Evolutionary conservation across 2,329 filamentous ascomycete species (phyloP).

Genomic region (Chrysoporthe deuterocubensis): DNA sequence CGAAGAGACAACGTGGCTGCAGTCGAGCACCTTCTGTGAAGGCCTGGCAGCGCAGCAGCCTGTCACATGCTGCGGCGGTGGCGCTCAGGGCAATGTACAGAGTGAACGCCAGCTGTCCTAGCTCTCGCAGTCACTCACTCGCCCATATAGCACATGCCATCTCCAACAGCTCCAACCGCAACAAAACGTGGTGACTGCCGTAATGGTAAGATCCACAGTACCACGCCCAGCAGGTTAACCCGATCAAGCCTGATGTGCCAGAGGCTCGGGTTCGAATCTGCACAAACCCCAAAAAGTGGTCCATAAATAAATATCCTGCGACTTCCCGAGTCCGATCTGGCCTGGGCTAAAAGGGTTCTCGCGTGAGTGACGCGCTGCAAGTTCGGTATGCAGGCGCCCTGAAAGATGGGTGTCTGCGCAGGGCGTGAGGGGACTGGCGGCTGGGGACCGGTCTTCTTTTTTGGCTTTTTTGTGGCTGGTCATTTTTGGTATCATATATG

Average conservation of each 20-base stretch:
- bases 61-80: no score
- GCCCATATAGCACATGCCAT: not conserved
- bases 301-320: not conserved
- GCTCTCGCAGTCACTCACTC: not conserved
- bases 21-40: no score
- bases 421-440: not conserved
- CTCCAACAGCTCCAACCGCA: not conserved
- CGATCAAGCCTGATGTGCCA: not conserved
- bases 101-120: not conserved
- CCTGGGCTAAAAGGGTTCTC: not conserved
- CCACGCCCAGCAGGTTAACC: not conserved
- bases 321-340: slow-evolving; percentile 1
- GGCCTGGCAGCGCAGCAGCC: no score
- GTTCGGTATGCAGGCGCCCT: not conserved
- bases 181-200: not conserved
- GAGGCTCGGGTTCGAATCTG: not conserved
- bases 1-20: no score
- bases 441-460: not conserved
- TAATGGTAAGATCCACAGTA: not conserved
- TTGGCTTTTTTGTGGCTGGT: not conserved
- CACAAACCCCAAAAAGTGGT: not conserved
- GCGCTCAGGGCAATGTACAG: no score
- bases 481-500: not conserved
- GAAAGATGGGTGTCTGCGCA: not conserved
- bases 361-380: not conserved